Conservation (phyloP, 1,284 basidiomycete genomes). For the Trametes pubescens region DNA sequence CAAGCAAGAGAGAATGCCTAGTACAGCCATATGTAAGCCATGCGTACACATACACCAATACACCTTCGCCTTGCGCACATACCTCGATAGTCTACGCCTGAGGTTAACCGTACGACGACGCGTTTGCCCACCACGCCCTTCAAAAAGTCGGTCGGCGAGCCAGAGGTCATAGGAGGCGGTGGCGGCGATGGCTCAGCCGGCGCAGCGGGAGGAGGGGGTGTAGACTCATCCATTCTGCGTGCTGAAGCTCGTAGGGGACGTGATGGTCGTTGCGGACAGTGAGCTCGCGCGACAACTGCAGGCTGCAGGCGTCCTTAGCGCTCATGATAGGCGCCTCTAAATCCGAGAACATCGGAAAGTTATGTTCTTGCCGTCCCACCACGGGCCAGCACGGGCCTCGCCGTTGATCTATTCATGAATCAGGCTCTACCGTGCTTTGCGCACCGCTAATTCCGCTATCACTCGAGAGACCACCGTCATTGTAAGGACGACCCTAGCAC, state of each 20-base stretch:
- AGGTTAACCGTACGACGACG: slow-evolving; percentile 94
- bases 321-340: neutral
- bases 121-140: slow-evolving; percentile 96
- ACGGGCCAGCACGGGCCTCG: too few relatives aligned
- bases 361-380: neutral
- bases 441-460: too few relatives aligned
- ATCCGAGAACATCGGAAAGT: neutral
- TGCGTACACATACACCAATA: too few relatives aligned
- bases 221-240: slow-evolving; percentile 34
- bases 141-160: slow-evolving; percentile 90
- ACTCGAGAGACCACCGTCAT: too few relatives aligned
- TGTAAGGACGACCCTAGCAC: too few relatives aligned
- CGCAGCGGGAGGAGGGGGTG: slow-evolving; percentile 38
- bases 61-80: slow-evolving; percentile 2
- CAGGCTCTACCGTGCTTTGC: too few relatives aligned
- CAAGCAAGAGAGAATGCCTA: slow-evolving; percentile 94
- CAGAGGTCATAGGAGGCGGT: slow-evolving; percentile 55
- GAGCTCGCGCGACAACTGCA: slow-evolving; percentile 1
- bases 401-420: too few relatives aligned
- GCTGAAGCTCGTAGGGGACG: slow-evolving; percentile 10
- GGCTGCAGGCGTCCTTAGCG: neutral
- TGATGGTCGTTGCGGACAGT: slow-evolving; percentile 15
- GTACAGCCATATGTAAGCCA: neutral
- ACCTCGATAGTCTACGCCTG: slow-evolving; percentile 97
- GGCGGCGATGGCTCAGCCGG: slow-evolving; percentile 50